phyloP scores from a whole-genome alignment of 441 rosid species.

The Brassica balearica region DNA sequence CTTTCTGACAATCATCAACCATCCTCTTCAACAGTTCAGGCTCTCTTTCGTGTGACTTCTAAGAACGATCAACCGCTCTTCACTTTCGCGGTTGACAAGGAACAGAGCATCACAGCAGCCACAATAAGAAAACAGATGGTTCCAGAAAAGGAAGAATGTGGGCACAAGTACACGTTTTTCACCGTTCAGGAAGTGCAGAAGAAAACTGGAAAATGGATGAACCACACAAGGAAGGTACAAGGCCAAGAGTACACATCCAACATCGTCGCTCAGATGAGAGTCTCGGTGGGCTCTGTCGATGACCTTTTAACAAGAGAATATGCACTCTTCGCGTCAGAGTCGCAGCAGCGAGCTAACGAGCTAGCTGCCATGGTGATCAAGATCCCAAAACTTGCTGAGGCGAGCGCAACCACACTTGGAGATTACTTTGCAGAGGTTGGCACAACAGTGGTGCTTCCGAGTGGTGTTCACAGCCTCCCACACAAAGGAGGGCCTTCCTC shows the following conservation, averaged over 20 bases:
- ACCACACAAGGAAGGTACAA: slow-evolving; percentile 66
- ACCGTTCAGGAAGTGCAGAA: slow-evolving; percentile 74
- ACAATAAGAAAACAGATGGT: slow-evolving; percentile 67
- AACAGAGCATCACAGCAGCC: slow-evolving; percentile 77
- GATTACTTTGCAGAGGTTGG: slow-evolving; percentile 44
- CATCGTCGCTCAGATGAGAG: slow-evolving; percentile 84
- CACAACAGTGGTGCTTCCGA: slow-evolving; percentile 84
- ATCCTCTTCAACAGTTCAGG: slow-evolving; percentile 64
- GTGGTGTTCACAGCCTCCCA: slow-evolving; percentile 84
- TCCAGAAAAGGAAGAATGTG: slow-evolving; percentile 57
- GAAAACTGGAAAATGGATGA: slow-evolving; percentile 81
- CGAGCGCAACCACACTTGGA: slow-evolving; percentile 38
- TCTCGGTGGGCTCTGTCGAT: slow-evolving; percentile 48
- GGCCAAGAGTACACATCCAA: slow-evolving; percentile 67
- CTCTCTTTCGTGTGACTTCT: slow-evolving; percentile 81
- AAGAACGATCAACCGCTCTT: slow-evolving; percentile 87
- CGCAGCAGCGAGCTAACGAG: slow-evolving; percentile 69
- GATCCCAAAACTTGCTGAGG: slow-evolving; percentile 49
- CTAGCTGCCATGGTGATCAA: slow-evolving; percentile 85
- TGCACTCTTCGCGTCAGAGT: slow-evolving; percentile 68
- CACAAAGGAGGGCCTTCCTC: slow-evolving; percentile 91
- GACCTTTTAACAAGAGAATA: slow-evolving; percentile 61
- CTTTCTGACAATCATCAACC: slow-evolving; percentile 45
- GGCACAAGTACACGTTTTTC: slow-evolving; percentile 78
- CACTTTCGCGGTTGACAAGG: slow-evolving; percentile 88